Evolutionary conservation across 495 filamentous ascomycete species (phyloP), one percentile per base, ranked within the genome.

Genomic region (Evernia prunastri): DNA sequence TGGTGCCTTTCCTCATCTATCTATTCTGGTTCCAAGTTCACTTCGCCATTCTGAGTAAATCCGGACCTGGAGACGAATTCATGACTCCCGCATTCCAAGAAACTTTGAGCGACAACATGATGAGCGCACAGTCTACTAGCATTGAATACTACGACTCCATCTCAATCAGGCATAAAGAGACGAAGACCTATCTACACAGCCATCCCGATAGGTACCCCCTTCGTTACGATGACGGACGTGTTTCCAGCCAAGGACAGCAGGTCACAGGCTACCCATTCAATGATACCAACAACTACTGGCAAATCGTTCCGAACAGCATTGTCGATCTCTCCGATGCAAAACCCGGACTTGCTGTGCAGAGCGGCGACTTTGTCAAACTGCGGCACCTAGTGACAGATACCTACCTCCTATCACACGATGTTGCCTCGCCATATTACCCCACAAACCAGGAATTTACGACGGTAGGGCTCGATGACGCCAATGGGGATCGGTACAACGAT

Each of bases 11-110:
- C 83, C 82, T 97, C 68, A 94, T 97, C 76, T 98, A 97, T 74
- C 83, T 98, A 36, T 98, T 98, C 81, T 98, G 95, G 95, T 98
- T 98, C 86, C 94, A 97, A 80, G 92, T 97, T 37, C 94, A 98
- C 76, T 97, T 98, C 73, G 81, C 91, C 31, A 89, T 98, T 69
- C 81, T 98, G 60, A 88, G 79, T 47, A 83, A 87, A 58, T 97
- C 92, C 42, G 94, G 94, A 37, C 94, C 94, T 53, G 94, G 94
- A 47, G 95, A 98, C 71, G 94, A 98, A 65, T 98, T 98, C 79
- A 98, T 98, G 94, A 90, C 87, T 17, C 94, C 94, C 4, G 91
- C 93, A 68, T 98, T 98, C 78, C 94, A 98, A 76, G 92, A 96
- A 77, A 97, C 95, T 9, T 78, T 98, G 60, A 89, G 88, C 68